These are phyloP conservation scores for Globisporangium paroecandrum DNA, from an alignment of 352 stramenopile species.

Conservation along the genomic window DNA sequence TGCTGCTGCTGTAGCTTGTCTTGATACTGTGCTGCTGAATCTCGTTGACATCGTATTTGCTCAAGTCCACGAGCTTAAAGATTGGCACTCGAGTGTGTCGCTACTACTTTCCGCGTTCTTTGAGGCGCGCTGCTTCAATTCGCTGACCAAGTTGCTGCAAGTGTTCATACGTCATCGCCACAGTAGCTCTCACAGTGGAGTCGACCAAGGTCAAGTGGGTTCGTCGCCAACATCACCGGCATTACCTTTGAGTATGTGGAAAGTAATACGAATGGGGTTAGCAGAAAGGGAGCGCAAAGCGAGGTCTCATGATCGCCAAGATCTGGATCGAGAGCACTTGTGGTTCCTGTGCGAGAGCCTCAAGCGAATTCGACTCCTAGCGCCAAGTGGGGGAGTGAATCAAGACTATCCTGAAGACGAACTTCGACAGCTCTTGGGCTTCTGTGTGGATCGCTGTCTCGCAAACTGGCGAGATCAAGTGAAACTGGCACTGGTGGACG, in stretches of 20 bases:
- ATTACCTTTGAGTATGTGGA: not conserved
- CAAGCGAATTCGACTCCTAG: not conserved
- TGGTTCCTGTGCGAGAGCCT: conserved; percentile 18
- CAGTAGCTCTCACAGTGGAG: not conserved
- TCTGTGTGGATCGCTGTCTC: conserved; percentile 4
- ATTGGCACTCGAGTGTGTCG: not conserved
- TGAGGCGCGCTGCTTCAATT: conserved; percentile 6
- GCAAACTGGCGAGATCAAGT: not conserved
- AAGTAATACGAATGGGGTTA: not conserved
- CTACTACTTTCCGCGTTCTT: conserved; percentile 11
- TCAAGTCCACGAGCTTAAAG: not conserved
- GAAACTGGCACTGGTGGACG: not conserved
- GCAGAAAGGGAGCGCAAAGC: not conserved
- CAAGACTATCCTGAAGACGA: not conserved
- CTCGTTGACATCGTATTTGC: not conserved
- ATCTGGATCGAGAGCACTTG: conserved; percentile 28
- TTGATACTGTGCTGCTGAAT: not conserved
- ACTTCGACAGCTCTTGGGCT: not conserved
- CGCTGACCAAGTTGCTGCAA: not conserved
- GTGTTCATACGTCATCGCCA: not conserved
- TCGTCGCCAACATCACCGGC: too few species aligned
- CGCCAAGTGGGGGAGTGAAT: too few species aligned
- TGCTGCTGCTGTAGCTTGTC: not conserved
- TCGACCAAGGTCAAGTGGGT: not conserved
- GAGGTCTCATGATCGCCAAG: not conserved